A percentile compares a stretch with the other conserved stretches of the same genome.
phyloP scores from a whole-genome alignment of 495 filamentous ascomycete genomes.

The Immersiella caudata region DNA sequence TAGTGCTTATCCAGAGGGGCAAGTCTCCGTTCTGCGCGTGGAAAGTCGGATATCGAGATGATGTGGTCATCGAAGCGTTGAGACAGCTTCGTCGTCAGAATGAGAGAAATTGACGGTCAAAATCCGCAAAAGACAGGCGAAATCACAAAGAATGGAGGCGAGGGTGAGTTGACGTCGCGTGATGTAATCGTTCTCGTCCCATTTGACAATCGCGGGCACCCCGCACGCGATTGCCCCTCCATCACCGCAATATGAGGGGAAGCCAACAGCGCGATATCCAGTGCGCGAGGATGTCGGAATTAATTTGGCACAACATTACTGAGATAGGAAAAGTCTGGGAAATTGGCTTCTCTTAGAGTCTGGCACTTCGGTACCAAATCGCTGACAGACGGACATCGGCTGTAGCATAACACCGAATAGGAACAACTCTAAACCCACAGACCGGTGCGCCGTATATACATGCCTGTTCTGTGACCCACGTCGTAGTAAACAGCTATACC shows the following conservation, averaged over 20 bases:
- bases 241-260: constrained; percentile 1
- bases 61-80: too few species aligned
- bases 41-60: too few species aligned
- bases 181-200: background rate
- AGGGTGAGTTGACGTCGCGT: background rate
- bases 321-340: too few species aligned
- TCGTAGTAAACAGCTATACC: constrained; percentile 55
- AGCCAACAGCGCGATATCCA: background rate
- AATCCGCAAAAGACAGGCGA: too few species aligned
- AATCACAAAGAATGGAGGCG: background rate
- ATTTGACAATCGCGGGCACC: background rate
- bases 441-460: constrained; percentile 15
- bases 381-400: background rate
- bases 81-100: too few species aligned
- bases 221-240: background rate
- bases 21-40: too few species aligned
- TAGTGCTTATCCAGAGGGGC: too few species aligned
- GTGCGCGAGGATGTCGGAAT: background rate
- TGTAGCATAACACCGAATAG: background rate
- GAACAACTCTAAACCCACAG: background rate
- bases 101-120: too few species aligned
- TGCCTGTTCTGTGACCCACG: constrained; percentile 17
- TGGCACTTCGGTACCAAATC: background rate
- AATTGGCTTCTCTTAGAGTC: too few species aligned
- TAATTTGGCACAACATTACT: too few species aligned